Conservation (phyloP, 2,329 filamentous ascomycete genomes). For the Helotiales sp. region DNA sequence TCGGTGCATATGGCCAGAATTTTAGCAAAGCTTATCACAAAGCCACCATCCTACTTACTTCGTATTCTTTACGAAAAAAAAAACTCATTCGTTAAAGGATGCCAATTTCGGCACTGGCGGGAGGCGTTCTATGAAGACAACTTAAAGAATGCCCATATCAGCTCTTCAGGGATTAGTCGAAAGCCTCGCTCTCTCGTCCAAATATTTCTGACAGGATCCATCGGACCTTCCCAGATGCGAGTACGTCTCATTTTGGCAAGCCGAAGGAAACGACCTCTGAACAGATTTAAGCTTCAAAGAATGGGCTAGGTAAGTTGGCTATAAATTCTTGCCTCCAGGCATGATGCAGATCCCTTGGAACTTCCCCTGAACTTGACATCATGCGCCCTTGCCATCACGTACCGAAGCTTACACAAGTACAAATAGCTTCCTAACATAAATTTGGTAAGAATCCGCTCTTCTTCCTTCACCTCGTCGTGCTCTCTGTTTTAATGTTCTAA, state of each 20-base stretch:
- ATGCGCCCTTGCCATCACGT: conserved; percentile 20
- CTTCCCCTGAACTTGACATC: conserved; percentile 7
- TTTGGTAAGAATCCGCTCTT: neutral
- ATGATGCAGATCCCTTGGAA: neutral
- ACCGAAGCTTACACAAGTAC: conserved; percentile 10
- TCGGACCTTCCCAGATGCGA: neutral
- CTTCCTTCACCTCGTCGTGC: neutral
- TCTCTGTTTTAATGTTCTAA: neutral
- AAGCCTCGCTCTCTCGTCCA: neutral
- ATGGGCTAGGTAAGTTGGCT: neutral
- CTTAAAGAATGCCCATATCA: neutral
- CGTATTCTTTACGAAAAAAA: too few relatives aligned
- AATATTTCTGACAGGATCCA: neutral
- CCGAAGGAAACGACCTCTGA: neutral
- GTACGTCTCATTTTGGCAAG: neutral
- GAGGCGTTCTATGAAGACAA: neutral
- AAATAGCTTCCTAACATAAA: neutral
- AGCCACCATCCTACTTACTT: neutral
- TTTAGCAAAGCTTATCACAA: neutral
- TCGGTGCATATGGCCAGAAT: neutral
- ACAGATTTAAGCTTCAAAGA: neutral
- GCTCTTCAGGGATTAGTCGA: neutral
- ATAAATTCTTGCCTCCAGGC: neutral
- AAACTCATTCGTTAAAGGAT: neutral
- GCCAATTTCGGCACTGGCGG: neutral